Base-by-base conservation (phyloP, 495 filamentous ascomycete species). In the Pseudoneurospora amorphoporcata region DNA sequence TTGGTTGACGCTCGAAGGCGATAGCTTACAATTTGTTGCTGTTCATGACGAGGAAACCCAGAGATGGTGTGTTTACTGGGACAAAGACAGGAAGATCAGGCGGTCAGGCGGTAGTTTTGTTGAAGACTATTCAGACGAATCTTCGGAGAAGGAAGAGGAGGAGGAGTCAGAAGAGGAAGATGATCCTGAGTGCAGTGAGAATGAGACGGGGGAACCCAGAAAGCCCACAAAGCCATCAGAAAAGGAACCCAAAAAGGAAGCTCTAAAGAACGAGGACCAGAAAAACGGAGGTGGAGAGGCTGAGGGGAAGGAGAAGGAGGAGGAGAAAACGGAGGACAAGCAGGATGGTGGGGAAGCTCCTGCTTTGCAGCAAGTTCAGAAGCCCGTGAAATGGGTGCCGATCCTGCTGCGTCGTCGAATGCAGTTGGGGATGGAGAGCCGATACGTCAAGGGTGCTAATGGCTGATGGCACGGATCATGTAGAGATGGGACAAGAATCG, bases 1-100 rank as follows among this genome's bases (percentile, higher is more conserved):
- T 37, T 81, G 86, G 74, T 68, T 89, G 69, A 86, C 80, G 10
- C 84, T 90, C 41, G 83, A 88, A 75, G 83, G 80, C 6, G 75
- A 78, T 68, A 76, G 75, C 47, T 68, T 73, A 23, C 70, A 74
- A 47, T 86, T 86, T 72, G 80, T 84, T 35, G 84, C 83, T 14
- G 81, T 84, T 16, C 76, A 84, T 73, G 75, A 80, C 4, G 32
- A 73, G 42, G 83, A 83, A 53, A 80, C 84, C 70, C 78, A 78
- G 70, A 82, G 81, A 14, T 86, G 84, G 84, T 81, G 80, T 42
- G 75, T 86, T 58, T 79, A 82, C 41, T 85, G 80, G 74, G 83
- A 85, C 72, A 78, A 76, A 65, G 78, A 84, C 47, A 81, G 79
- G 5, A 72, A 41, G 10, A 76, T 80, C 68, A 75, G 75, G 8